phyloP scores from a whole-genome alignment of 345 rosid species.

The Heritiera littoralis region DNA sequence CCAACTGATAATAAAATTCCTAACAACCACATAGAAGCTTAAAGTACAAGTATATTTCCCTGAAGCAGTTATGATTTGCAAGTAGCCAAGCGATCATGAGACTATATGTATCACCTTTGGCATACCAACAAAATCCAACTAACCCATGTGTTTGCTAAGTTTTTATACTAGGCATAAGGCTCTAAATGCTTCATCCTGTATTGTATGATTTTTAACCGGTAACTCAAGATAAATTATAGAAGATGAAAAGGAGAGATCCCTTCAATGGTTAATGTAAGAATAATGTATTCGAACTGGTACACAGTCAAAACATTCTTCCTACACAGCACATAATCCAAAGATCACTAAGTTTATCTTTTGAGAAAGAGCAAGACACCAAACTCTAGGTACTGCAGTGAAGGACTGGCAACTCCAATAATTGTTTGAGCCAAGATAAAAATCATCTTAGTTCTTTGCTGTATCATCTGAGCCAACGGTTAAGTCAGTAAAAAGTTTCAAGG shows the following conservation, averaged over 20 bases:
- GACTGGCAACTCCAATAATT: neutral
- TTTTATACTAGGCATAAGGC: neutral
- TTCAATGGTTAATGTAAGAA: neutral
- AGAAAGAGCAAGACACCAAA: neutral
- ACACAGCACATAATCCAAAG: neutral
- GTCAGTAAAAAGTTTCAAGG: constrained; percentile 35
- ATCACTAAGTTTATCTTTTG: neutral
- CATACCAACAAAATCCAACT: too few relatives aligned
- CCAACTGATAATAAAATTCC: too few relatives aligned
- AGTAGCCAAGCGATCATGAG: too few relatives aligned
- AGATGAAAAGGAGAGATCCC: neutral
- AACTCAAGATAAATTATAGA: neutral
- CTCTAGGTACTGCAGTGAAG: neutral
- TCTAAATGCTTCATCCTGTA: neutral
- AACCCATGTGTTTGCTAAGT: too few relatives aligned
- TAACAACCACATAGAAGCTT: too few relatives aligned
- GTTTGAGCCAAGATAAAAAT: neutral
- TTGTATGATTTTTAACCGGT: neutral
- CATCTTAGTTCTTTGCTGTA: neutral
- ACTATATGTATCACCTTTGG: too few relatives aligned
- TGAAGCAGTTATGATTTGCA: too few relatives aligned
- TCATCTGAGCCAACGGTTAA: neutral
- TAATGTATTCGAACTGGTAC: neutral
- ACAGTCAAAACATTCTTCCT: neutral
- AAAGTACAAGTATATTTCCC: too few relatives aligned